Percentiles rank a stretch among this genome's conserved stretches.
These are phyloP conservation scores for Epichloe baconii DNA, from an alignment of 2,329 filamentous ascomycete species.

Conservation along the genomic window DNA sequence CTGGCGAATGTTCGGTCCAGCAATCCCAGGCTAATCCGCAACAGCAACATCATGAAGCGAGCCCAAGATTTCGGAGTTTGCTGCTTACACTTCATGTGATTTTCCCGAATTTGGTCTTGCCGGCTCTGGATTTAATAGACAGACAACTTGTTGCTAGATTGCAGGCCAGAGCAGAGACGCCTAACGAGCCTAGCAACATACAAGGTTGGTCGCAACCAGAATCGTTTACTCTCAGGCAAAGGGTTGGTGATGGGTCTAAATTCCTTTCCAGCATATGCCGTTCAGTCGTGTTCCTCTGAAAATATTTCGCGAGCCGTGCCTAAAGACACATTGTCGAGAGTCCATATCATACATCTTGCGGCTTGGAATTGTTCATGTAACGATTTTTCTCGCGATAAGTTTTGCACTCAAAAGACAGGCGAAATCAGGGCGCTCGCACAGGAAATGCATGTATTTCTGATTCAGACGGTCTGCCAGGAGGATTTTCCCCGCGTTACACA, in stretches of 20 bases:
- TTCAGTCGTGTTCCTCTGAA: slow-evolving; percentile 42
- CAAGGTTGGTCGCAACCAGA: not conserved
- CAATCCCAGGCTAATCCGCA: not conserved
- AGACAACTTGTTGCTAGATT: slow-evolving; percentile 44
- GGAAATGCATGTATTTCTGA: not conserved
- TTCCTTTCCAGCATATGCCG: slow-evolving; percentile 38
- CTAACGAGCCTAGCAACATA: not conserved
- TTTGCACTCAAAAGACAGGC: slow-evolving; percentile 8
- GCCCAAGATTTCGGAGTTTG: slow-evolving; percentile 32
- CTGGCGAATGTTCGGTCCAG: not conserved
- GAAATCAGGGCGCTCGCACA: slow-evolving; percentile 6
- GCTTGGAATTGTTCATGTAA: slow-evolving; percentile 89
- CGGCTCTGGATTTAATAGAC: slow-evolving; percentile 80
- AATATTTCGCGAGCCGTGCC: slow-evolving; percentile 12
- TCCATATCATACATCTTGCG: slow-evolving; percentile 58
- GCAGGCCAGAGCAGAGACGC: not conserved
- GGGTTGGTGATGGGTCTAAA: not conserved
- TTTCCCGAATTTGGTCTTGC: slow-evolving; percentile 68
- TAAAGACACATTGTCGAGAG: slow-evolving; percentile 7
- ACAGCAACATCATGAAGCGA: not conserved
- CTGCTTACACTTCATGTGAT: slow-evolving; percentile 76
- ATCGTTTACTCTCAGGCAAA: not conserved
- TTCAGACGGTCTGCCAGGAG: no score
- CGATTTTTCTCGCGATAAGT: slow-evolving; percentile 57
- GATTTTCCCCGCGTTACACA: not conserved